phyloP scores from a whole-genome alignment of 2,329 filamentous ascomycete genomes.

The Plectosphaerella sp. region DNA sequence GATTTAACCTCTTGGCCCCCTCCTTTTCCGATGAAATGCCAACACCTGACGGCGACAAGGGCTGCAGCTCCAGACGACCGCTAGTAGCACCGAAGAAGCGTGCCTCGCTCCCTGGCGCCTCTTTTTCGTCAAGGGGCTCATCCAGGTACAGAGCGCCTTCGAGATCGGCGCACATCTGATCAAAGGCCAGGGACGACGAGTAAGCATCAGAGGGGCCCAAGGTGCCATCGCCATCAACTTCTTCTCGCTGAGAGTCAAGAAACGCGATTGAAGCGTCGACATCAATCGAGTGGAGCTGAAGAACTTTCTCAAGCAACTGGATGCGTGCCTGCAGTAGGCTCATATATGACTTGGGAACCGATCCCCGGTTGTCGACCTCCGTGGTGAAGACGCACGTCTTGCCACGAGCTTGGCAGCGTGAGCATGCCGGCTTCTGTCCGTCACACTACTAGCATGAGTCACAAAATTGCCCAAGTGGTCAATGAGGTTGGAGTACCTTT shows the following conservation, averaged over 20 bases:
- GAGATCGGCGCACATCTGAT: slow-evolving; percentile 15
- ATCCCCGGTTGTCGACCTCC: slow-evolving; percentile 26
- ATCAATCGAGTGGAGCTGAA: slow-evolving; percentile 23
- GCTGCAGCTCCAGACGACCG: slow-evolving; percentile 22
- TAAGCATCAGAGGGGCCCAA: background rate
- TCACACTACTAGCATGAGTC: slow-evolving; percentile 20
- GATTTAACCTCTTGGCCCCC: too few species aligned
- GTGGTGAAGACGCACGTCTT: slow-evolving; percentile 23
- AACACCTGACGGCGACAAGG: background rate
- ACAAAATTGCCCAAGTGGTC: background rate
- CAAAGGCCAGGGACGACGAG: background rate
- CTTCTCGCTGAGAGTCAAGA: slow-evolving; percentile 8
- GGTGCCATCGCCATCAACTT: slow-evolving; percentile 8
- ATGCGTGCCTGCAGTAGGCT: slow-evolving; percentile 26
- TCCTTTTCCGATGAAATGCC: background rate
- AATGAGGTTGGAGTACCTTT: slow-evolving; percentile 20
- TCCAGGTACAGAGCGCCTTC: slow-evolving; percentile 27
- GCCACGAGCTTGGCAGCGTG: slow-evolving; percentile 22
- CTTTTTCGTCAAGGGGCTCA: slow-evolving; percentile 28
- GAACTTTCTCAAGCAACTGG: slow-evolving; percentile 21
- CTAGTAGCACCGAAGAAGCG: slow-evolving; percentile 30
- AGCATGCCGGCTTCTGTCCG: slow-evolving; percentile 22
- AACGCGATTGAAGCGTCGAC: slow-evolving; percentile 17
- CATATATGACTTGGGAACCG: slow-evolving; percentile 28
- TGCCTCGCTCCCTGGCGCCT: slow-evolving; percentile 19